Conservation (phyloP, 768 basidiomycete genomes). For the Cyathus striatus region DNA sequence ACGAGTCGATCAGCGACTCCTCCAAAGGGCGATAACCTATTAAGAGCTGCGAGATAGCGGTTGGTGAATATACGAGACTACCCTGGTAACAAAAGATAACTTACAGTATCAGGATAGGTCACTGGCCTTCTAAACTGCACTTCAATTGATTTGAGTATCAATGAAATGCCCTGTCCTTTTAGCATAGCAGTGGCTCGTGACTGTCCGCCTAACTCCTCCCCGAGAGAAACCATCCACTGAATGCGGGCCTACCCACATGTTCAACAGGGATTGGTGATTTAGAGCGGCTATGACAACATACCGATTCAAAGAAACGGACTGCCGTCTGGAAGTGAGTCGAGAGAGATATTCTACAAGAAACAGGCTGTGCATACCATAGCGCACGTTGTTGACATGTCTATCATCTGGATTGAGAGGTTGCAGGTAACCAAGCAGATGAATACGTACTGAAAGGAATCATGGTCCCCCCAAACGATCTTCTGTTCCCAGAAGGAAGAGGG, state of each 20-base stretch:
- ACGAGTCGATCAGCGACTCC: neutral
- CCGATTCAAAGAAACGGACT: slow-evolving; percentile 73
- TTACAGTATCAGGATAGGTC: slow-evolving; percentile 70
- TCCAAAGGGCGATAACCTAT: slow-evolving; percentile 53
- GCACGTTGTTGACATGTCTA: slow-evolving; percentile 78
- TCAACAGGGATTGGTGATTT: neutral
- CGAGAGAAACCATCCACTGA: slow-evolving; percentile 58
- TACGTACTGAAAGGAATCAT: slow-evolving; percentile 72
- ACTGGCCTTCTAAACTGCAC: slow-evolving; percentile 69
- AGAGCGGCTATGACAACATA: slow-evolving; percentile 19
- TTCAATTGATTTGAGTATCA: slow-evolving; percentile 70
- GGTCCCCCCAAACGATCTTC: slow-evolving; percentile 73
- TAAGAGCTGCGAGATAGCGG: slow-evolving; percentile 41
- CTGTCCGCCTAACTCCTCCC: slow-evolving; percentile 54
- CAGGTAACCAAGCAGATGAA: too few relatives aligned
- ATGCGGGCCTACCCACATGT: slow-evolving; percentile 54
- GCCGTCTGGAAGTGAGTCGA: too few relatives aligned
- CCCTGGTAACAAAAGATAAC: slow-evolving; percentile 14
- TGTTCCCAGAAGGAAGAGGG: slow-evolving; percentile 73
- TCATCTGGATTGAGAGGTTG: slow-evolving; percentile 4
- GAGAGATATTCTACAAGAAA: neutral
- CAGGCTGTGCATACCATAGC: slow-evolving; percentile 46
- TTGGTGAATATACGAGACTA: slow-evolving; percentile 1
- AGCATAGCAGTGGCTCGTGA: slow-evolving; percentile 52
- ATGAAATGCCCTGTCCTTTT: slow-evolving; percentile 57